Evolutionary conservation across 768 basidiomycete species (phyloP).

Genomic region (Suillus variegatus): DNA sequence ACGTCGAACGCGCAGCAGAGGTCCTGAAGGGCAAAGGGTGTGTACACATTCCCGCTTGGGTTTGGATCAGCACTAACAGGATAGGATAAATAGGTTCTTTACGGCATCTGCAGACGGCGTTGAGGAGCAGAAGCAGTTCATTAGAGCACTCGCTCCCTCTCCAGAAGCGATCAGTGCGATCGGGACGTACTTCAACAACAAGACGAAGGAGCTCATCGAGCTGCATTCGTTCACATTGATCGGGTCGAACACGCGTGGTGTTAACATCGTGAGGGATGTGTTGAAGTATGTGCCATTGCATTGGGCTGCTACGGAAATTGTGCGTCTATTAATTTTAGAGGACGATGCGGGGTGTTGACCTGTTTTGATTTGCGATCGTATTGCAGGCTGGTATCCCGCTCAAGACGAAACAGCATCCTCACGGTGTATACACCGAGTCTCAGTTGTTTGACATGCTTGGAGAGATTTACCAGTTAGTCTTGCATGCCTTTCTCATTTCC

Average conservation of each 20-base stretch:
- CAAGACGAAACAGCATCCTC: conserved; percentile 51
- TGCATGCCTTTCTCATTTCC: neutral
- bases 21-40: conserved; percentile 66
- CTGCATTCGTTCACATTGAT: conserved; percentile 56
- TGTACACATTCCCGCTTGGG: conserved; percentile 11
- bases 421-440: conserved; percentile 62
- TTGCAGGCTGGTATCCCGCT: conserved; percentile 70
- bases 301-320: conserved; percentile 73
- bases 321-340: conserved; percentile 34
- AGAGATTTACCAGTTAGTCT: conserved; percentile 65
- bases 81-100: conserved; percentile 55
- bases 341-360: neutral
- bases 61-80: conserved; percentile 8
- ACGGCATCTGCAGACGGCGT: conserved; percentile 45
- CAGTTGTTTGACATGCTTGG: conserved; percentile 65
- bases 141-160: conserved; percentile 46
- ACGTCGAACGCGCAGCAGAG: conserved; percentile 48
- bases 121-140: conserved; percentile 47
- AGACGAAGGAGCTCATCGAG: conserved; percentile 59
- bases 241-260: conserved; percentile 49
- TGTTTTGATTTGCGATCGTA: conserved; percentile 1
- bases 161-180: conserved; percentile 51
- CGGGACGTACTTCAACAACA: conserved; percentile 64
- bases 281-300: conserved; percentile 62
- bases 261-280: conserved; percentile 73